Evolutionary conservation across 1,139 yeast genomes (phyloP), one percentile per base, ranked within the genome.

Genomic region (Blastobotrys raffinosifermentans): DNA sequence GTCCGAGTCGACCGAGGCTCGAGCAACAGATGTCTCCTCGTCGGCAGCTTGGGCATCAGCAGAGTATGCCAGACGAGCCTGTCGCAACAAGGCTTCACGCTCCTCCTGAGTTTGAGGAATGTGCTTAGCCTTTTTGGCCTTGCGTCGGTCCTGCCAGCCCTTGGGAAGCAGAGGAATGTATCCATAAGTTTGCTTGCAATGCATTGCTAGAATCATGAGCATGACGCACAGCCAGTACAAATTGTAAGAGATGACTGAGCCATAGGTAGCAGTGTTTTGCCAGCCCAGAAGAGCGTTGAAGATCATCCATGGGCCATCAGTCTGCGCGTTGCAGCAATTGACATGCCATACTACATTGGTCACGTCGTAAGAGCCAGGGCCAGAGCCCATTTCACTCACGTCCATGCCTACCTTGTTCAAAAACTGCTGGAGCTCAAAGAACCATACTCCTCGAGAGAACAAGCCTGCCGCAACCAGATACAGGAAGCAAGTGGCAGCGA

Each of bases 251-350:
- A 86, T 67, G 44, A 87, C 86, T 1, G 94, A 82, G 38, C 94
- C 94, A 55, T 84, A 75, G 47, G 94, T 86, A 42, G 96, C 96
- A 40, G 87, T 72, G 63, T 85, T 85, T 66, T 84, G 94, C 95
- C 95, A 85, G 48, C 94, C 94, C 38, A 85, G 65, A 39, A 84
- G 61, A 9, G 94, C 82, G 55, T 85, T 86, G 72, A 87, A 86
- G 44, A 87, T 76, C 75, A 83, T 93, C 95, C 95, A 87, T 66
- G 93, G 93, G 45, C 84, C 80, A 58, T 86, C 94, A 34, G 70
- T 70, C 62, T 80, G 84, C 25, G 94, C 94, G 64, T 85, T 86
- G 67, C 96, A 87, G 66, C 96, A 87, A 69, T 87, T 86, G 45
- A 87, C 89, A 61, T 87, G 96, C 86, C 94, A 87, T 13, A 87